Evolutionary conservation across 2,329 filamentous ascomycete genomes (phyloP).

Genomic region (Epichloe sp.): DNA sequence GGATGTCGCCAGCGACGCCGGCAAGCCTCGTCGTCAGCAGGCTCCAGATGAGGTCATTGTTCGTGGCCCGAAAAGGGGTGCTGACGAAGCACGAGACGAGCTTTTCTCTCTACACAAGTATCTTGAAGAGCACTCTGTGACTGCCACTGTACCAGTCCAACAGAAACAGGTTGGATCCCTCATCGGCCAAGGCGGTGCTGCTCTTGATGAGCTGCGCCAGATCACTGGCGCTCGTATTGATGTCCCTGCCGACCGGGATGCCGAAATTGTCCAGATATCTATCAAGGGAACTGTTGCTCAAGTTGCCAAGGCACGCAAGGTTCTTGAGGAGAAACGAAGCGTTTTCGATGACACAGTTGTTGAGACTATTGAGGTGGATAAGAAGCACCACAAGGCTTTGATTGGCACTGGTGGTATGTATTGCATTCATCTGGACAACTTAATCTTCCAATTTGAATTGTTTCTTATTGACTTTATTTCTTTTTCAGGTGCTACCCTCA

Average conservation of each 20-base stretch:
- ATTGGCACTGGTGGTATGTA: slow-evolving; percentile 78
- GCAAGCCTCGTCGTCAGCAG: slow-evolving; percentile 57
- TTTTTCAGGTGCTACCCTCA: slow-evolving; percentile 60
- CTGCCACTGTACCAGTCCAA: slow-evolving; percentile 68
- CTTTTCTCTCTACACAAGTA: slow-evolving; percentile 81
- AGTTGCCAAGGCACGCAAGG: slow-evolving; percentile 82
- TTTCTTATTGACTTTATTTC: slow-evolving; percentile 3
- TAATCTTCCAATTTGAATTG: neutral
- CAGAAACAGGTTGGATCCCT: slow-evolving; percentile 88
- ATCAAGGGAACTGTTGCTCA: slow-evolving; percentile 87
- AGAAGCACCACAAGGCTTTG: slow-evolving; percentile 80
- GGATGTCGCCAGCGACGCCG: slow-evolving; percentile 56
- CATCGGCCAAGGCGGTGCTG: slow-evolving; percentile 80
- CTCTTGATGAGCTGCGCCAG: slow-evolving; percentile 80
- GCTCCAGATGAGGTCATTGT: slow-evolving; percentile 79
- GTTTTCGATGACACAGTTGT: slow-evolving; percentile 84
- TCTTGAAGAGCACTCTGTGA: slow-evolving; percentile 74
- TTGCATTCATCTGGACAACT: neutral
- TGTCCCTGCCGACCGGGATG: slow-evolving; percentile 69
- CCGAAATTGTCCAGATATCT: slow-evolving; percentile 68
- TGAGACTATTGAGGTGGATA: slow-evolving; percentile 78
- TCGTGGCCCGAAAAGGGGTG: slow-evolving; percentile 83
- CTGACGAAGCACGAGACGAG: slow-evolving; percentile 84
- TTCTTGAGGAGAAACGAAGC: slow-evolving; percentile 73
- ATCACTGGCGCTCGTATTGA: slow-evolving; percentile 82